A percentile compares a stretch with the other conserved stretches of the same genome.
Conservation (phyloP, 331 rosid genomes). For the Quercus tomentella region DNA sequence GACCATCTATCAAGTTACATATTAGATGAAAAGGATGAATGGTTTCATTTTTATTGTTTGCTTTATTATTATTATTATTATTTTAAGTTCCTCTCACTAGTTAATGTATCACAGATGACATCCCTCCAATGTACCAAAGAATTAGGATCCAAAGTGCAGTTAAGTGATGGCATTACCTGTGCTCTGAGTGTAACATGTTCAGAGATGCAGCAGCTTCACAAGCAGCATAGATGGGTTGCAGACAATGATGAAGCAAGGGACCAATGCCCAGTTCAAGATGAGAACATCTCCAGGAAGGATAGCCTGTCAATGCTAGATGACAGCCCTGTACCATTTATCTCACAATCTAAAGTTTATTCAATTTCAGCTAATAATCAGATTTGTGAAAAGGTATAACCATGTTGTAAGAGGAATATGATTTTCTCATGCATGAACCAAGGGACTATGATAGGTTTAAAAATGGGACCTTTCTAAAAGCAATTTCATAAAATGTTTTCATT, state of each 20-base stretch:
- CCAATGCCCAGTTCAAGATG: conserved; percentile 60
- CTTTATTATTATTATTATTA: background rate
- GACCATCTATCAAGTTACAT: background rate
- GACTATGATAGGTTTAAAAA: background rate
- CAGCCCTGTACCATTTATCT: conserved; percentile 14
- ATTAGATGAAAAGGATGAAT: background rate
- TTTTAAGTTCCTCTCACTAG: conserved; percentile 28
- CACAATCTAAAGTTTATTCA: conserved; percentile 23
- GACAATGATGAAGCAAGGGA: conserved; percentile 39
- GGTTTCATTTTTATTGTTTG: background rate
- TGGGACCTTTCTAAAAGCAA: background rate
- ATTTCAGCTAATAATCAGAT: conserved; percentile 32
- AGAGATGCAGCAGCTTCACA: conserved; percentile 38
- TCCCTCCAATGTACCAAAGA: conserved; percentile 59
- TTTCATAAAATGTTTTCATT: background rate
- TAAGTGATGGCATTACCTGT: conserved; percentile 43
- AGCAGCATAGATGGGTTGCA: conserved; percentile 27
- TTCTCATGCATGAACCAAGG: conserved; percentile 1
- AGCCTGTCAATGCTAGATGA: conserved; percentile 34
- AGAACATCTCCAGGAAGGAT: conserved; percentile 26
- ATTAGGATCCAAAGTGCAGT: conserved; percentile 39
- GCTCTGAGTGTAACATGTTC: conserved; percentile 40
- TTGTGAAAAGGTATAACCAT: conserved; percentile 43
- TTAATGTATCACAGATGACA: conserved; percentile 46
- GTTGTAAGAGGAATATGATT: conserved; percentile 4